Conservation (phyloP, 2,329 filamentous ascomycete species). For the Meredithiella fracta region DNA sequence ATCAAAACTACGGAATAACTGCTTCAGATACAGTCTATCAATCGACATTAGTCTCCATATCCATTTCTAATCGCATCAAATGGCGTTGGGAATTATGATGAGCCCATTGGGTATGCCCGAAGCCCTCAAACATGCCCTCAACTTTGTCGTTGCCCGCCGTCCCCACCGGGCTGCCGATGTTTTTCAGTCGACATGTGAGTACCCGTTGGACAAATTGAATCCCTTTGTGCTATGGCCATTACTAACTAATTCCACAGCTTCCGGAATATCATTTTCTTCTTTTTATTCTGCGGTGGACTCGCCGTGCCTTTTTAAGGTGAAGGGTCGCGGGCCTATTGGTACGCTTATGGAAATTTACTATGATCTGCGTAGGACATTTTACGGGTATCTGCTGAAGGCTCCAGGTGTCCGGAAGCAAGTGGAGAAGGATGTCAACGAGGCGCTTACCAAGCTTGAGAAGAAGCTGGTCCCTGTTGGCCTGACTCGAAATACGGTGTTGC, state of each 20-base stretch:
- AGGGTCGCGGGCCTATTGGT: constrained; percentile 74
- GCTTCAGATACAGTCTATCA: no score
- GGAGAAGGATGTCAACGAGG: constrained; percentile 65
- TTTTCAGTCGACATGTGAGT: constrained; percentile 12
- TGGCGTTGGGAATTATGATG: not conserved
- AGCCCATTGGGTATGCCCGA: constrained; percentile 7
- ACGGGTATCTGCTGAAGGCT: constrained; percentile 69
- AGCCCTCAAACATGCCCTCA: constrained; percentile 7
- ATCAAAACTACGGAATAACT: no score
- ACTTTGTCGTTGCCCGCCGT: constrained; percentile 7
- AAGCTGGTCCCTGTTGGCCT: constrained; percentile 67
- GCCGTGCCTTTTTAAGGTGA: constrained; percentile 67
- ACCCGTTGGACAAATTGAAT: not conserved
- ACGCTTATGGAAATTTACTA: constrained; percentile 59
- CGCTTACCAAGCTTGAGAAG: constrained; percentile 61
- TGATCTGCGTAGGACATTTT: constrained; percentile 54
- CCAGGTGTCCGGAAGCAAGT: constrained; percentile 80
- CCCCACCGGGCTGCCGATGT: constrained; percentile 10
- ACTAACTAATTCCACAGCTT: constrained; percentile 33
- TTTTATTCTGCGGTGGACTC: constrained; percentile 77
- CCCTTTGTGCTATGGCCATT: not conserved
- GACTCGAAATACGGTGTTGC: constrained; percentile 58
- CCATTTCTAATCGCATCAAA: not conserved
- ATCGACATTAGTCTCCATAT: no score
- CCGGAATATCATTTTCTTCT: constrained; percentile 73